Base-by-base conservation (phyloP, 2,329 filamentous ascomycete species). In the Cytospora piceae region DNA sequence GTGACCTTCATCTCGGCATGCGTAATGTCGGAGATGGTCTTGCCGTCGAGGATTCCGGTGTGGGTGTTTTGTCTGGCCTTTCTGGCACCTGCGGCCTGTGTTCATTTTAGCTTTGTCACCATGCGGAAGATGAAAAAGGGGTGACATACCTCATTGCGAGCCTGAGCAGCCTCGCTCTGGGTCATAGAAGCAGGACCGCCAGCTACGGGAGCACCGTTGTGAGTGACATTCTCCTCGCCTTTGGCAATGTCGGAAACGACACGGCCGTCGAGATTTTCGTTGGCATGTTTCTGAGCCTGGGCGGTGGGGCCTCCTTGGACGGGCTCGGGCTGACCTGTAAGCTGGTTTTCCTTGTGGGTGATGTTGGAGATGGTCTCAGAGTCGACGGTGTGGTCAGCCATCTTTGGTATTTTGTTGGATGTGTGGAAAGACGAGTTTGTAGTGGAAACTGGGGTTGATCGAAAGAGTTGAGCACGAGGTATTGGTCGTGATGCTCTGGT, bases 1-100 rank as follows among this genome's bases (percentile, higher is more conserved):
- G 78, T 80, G 55, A 80, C 63, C 24, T 72, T 69, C 64, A 76
- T 78, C 68, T 81, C 79, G 1, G 77, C 76, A 1, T 72, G 70
- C 1, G 76, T 78, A 70, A 81, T 79, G 62, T 74, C 72, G 7
- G 75, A 77, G 67, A 81, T 76, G 66, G 77, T 77, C 29, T 65
- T 29, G 5, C 71, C 68, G 57, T 73, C 72, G 0, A 74, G 65
- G 24, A 37, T 68, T 17, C 72, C 72, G 17, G 68, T 69, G 68
- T 69, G 68, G 7, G 64, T 46, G 20, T 55, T 54, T 37, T 63
- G 58, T 20, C 27, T 53, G 14, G 54, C 20, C n/a, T 24, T 24
- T 12, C n/a, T 49, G n/a, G 46, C n/a, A 14, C 3, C 22, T 49
- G n/a, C 11, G 3, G n/a, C n/a, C 46, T 49, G 20, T n/a, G 1